phyloP scores from a whole-genome alignment of 169 alveolate species.

The Perkinsus marinus region DNA sequence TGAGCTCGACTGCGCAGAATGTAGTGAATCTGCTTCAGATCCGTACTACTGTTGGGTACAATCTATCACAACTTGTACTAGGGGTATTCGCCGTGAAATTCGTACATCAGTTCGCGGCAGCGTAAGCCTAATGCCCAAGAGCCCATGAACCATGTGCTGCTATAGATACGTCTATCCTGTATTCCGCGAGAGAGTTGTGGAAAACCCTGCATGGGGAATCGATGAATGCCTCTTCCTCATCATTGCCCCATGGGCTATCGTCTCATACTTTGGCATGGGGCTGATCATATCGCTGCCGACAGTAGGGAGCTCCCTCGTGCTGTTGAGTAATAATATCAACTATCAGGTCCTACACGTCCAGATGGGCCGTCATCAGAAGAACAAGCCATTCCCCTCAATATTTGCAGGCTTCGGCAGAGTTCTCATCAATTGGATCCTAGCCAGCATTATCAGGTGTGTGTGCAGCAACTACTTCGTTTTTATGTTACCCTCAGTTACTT shows the following conservation, averaged over 20 bases:
- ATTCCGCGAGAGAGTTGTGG: not conserved
- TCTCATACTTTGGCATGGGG: not conserved
- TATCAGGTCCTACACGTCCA: not conserved
- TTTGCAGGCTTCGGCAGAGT: not conserved
- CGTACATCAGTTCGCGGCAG: not conserved
- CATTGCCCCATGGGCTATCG: not conserved
- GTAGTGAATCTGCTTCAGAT: not conserved
- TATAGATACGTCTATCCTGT: not conserved
- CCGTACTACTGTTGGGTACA: not conserved
- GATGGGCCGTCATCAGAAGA: not conserved
- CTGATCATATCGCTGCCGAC: not conserved
- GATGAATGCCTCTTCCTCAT: not conserved
- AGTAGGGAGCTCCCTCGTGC: not conserved
- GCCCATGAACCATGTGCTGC: not conserved
- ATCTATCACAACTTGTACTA: not conserved
- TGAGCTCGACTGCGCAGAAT: no score
- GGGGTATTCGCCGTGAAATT: not conserved
- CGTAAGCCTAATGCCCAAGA: not conserved
- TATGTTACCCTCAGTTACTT: not conserved
- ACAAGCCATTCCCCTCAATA: not conserved
- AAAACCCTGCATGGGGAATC: not conserved
- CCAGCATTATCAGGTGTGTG: not conserved
- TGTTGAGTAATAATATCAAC: not conserved
- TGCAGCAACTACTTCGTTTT: not conserved
- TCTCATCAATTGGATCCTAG: not conserved